Evolutionary conservation across 2,329 filamentous ascomycete genomes (phyloP).

Genomic region (Sporothrix brunneoviolacea): DNA sequence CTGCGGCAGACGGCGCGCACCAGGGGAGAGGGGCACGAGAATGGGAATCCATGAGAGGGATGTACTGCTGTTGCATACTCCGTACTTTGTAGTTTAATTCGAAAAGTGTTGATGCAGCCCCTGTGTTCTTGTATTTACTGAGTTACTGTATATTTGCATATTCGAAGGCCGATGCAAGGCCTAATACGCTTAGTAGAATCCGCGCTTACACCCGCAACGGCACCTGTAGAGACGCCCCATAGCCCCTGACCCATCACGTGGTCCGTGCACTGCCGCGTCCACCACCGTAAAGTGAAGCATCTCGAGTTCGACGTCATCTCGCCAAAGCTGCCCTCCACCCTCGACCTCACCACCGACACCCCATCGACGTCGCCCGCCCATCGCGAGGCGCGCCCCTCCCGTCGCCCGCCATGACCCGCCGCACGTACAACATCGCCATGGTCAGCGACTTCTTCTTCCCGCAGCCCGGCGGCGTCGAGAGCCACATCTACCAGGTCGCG

Average conservation of each 20-base stretch:
- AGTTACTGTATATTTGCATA: no score
- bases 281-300: not conserved
- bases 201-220: no score
- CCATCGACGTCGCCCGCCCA: not conserved
- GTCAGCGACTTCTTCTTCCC: constrained; percentile 99
- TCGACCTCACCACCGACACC: not conserved
- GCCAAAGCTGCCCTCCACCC: no score
- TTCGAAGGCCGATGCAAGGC: no score
- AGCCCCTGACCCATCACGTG: not conserved
- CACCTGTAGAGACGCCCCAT: no score
- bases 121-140: no score
- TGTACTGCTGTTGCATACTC: no score
- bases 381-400: not conserved
- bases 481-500: constrained; percentile 96
- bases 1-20: not conserved
- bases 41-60: not conserved
- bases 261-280: constrained; percentile 2
- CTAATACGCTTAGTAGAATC: no score
- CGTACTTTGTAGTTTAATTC: no score
- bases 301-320: not conserved
- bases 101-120: no score
- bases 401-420: constrained; percentile 40
- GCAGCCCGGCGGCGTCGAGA: constrained; percentile 92
- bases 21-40: no score
- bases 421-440: constrained; percentile 72